Base-by-base conservation (phyloP, 2,329 filamentous ascomycete species). In the Spiromastix sp. region DNA sequence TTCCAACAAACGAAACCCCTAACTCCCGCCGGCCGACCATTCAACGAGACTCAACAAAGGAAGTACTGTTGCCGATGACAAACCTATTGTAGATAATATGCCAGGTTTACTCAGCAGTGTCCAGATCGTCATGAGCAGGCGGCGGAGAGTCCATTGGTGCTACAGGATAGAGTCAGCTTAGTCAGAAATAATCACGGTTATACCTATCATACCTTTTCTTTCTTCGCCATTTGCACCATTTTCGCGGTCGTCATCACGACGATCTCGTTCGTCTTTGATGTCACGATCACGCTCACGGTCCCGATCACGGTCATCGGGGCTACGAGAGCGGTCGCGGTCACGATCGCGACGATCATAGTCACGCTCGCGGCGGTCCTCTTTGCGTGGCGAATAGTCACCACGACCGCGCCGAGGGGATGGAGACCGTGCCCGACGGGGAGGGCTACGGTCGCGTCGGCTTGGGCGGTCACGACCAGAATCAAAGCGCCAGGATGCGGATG, bases 401-500 rank as follows among this genome's bases (percentile, higher is more conserved):
- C 72, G 66, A 38, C 64, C 63, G 42, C 74, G 70, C 37, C 70
- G 68, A 37, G 74, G 74, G 21, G 72, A 73, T 37, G 70, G 68
- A 31, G 69, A 71, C 39, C 44, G 77, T 37, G 74, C 75, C 56
- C 77, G 74, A 50, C 82, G 79, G 44, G 85, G 85, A 38, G 82
- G 82, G 42, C 84, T 82, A 41, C 85, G 81, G 48, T 81, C 68
- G 45, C 70, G 65, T 30, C 66, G 63, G 20, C 59, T 38, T 24
- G 35, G 56, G 44, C 63, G 81, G 52, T 85, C 82, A 53, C 82
- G 78, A 42, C 87, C 89, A 48, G 85, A 86, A 62, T 95, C 91
- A 59, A 98, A 98, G 43, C 91, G 84, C 91, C 91, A 98, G 19
- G 87, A 96, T 35, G 91, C 91, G 48, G 91, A 96, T 32, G 91